Base-by-base conservation (phyloP, 139 green algal species). In the Raphidocelis subcapitata region DNA sequence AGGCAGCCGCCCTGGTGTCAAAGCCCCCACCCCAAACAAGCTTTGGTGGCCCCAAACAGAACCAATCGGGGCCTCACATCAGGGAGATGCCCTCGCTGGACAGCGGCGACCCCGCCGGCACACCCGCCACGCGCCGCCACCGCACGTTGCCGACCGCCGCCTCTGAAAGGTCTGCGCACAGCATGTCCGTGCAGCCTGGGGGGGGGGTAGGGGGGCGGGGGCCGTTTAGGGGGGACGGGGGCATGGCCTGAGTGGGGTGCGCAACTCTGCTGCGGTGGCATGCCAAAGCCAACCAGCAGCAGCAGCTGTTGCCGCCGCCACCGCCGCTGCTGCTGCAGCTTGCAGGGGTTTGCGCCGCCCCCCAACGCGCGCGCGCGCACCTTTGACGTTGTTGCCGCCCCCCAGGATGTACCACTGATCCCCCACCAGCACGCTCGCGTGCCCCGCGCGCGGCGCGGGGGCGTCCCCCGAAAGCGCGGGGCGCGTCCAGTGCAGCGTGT, bases 321-420 rank as follows among this genome's bases (percentile, higher is more conserved):
- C n/a, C n/a, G n/a, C n/a, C n/a, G n/a, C n/a, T n/a, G n/a, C n/a
- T n/a, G n/a, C n/a, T n/a, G n/a, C n/a, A n/a, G n/a, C n/a, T n/a
- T n/a, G n/a, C n/a, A n/a, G n/a, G n/a, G n/a, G n/a, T n/a, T 49
- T 65, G 21, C 41, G 15, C 5, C 18, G 12, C 21, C 5, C 5
- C 16, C 5, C 16, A 29, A 26, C 5, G 60, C 26, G 21, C 5
- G 26, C 18, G 31, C 20, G 44, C 62, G 33, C 46, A 83, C 79
- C 79, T 29, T 79, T 85, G 31, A 86, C 73, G 75, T 97, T 97
- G 86, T 98, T 96, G 44, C 93, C 94, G 21, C 94, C 94, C 35
- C 94, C 94, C 56, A 94, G 82, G 12, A 98, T 82, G 76, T 94
- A 97, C 91, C 83, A 93, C 12, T 49, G 63, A 67, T 82, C 69